Percentiles rank a stretch among this genome's conserved stretches.
Conservation (phyloP, 2,329 filamentous ascomycete genomes). For the Phaeophleospora eucalypticola region DNA sequence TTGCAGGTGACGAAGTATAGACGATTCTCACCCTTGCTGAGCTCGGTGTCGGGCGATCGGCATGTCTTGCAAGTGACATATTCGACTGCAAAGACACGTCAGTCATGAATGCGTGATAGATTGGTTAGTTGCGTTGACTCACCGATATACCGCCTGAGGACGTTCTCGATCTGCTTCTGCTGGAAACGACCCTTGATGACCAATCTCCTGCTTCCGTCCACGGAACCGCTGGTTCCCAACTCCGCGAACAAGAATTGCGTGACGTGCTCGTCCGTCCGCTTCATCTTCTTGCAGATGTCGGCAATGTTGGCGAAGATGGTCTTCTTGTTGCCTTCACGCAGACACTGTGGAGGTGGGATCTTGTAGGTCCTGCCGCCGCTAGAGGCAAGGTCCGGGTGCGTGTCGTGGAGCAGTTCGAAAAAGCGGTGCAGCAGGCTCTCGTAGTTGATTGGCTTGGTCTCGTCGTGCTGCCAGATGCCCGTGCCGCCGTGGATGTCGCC, state of each 20-base stretch:
- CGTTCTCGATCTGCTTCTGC: constrained; percentile 98
- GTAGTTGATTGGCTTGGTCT: constrained; percentile 75
- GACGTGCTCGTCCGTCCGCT: constrained; percentile 88
- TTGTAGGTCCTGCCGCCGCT: constrained; percentile 82
- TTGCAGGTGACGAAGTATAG: constrained; percentile 99
- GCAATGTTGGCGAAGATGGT: constrained; percentile 99
- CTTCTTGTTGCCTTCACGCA: constrained; percentile 99
- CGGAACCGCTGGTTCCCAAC: constrained; percentile 92
- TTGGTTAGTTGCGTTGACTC: constrained; percentile 37
- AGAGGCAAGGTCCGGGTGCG: constrained; percentile 92
- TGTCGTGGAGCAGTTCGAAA: constrained; percentile 89
- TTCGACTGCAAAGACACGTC: constrained; percentile 58
- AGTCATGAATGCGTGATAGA: constrained; percentile 14
- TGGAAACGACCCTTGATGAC: constrained; percentile 99
- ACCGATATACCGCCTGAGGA: constrained; percentile 92
- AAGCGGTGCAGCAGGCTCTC: constrained; percentile 82
- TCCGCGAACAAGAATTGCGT: constrained; percentile 97
- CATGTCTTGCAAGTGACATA: constrained; percentile 99
- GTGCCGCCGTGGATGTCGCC: constrained; percentile 85
- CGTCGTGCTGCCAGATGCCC: constrained; percentile 83
- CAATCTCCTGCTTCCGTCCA: constrained; percentile 85
- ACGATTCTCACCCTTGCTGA: constrained; percentile 98
- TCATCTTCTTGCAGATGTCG: constrained; percentile 99
- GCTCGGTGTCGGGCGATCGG: constrained; percentile 86
- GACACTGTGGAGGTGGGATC: constrained; percentile 96